Evolutionary conservation across 345 rosid species (phyloP), one percentile per base, ranked within the genome.

Genomic region (Turritis glabra): DNA sequence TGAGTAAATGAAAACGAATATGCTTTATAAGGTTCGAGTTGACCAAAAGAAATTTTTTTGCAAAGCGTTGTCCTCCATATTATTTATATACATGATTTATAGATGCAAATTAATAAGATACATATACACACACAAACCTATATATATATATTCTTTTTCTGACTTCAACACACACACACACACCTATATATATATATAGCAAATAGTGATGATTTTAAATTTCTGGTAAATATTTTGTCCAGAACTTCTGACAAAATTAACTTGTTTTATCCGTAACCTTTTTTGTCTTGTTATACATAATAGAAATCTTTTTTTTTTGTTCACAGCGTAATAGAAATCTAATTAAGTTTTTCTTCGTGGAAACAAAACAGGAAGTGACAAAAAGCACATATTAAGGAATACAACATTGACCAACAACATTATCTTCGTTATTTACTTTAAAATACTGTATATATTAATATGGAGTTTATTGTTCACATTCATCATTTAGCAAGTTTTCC

Each of bases 1-100:
- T 25, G 46, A 73, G 58, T 55, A 65, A 54, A 74, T 17, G 15
- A 33, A 23, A 44, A 33, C 65, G 52, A 56, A 74, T 65, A 74
- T 65, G 57, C 59, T 46, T 33, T 46, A 21, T 35, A 33, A 55
- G 66, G 44, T 74, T 64, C 72, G 48, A 29, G 63, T 62, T 72
- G 69, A 38, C 54, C 26, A 40, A 62, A 44, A 8, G 38, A 54
- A 53, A 29, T 13, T 7, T 29, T 50, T 69, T 41, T 43, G 54
- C 2, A n/a, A 19, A 18, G 33, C 7, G 47, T 22, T 37, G 19
- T 37, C 65, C 64, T 14, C 14, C 48, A 37, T 21, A 35, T 21
- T 18, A 33, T 33, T 19, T 12, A n/a, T n/a, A n/a, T n/a, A n/a
- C 50, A 17, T 17, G 50, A 33, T 29, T 7, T 15, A 55, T 6